Percentiles rank a stretch among this genome's conserved stretches.
Conservation (phyloP, 495 filamentous ascomycete species). For the Daldinia vernicosa region DNA sequence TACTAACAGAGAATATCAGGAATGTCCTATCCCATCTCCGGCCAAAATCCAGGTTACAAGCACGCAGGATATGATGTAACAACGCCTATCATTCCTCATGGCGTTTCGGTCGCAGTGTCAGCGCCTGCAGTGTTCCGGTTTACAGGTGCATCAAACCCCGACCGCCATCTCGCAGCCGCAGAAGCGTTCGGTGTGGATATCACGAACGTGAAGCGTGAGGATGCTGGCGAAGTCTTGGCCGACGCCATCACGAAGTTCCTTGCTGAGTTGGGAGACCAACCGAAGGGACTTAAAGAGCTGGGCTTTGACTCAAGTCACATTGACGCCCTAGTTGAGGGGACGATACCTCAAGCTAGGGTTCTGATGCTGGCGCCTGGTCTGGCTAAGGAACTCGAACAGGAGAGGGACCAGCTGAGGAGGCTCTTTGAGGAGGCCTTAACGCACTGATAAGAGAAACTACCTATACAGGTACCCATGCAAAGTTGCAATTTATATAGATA, state of each 20-base stretch:
- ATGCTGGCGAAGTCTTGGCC: conserved; percentile 84
- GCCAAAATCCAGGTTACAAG: conserved; percentile 89
- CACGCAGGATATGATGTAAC: conserved; percentile 83
- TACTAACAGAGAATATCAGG: conserved; percentile 50
- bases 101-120: conserved; percentile 92
- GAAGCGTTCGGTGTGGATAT: conserved; percentile 92
- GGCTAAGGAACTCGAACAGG: conserved; percentile 73
- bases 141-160: conserved; percentile 88
- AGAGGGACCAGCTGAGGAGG: conserved; percentile 58
- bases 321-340: conserved; percentile 87
- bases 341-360: conserved; percentile 88
- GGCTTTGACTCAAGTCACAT: conserved; percentile 81
- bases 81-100: conserved; percentile 88
- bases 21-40: conserved; percentile 95
- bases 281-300: conserved; percentile 80
- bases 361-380: conserved; percentile 90
- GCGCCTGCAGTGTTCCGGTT: conserved; percentile 95
- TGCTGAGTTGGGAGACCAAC: conserved; percentile 85
- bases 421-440: conserved; percentile 61
- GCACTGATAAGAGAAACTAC: conserved; percentile 43
- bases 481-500: neutral
- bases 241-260: conserved; percentile 85
- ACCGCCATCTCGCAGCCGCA: conserved; percentile 87
- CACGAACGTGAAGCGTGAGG: conserved; percentile 82
- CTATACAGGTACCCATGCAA: neutral